Evolutionary conservation across 2,329 filamentous ascomycete species (phyloP).

Genomic region (Nannizzia gypsea): DNA sequence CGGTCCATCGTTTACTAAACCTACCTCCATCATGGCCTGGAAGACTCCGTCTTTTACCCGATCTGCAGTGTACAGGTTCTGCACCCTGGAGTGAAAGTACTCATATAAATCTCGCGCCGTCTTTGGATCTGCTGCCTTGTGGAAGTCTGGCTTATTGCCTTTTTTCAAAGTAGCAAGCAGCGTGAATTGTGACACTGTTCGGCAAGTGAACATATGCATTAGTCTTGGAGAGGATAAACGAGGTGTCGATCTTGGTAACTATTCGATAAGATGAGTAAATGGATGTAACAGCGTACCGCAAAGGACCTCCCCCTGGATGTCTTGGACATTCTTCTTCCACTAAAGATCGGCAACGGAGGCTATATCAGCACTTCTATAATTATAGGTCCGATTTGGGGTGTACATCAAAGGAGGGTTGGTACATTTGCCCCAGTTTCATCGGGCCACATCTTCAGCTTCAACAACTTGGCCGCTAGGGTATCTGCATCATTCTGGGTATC

Average conservation of each 20-base stretch:
- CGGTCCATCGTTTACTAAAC: constrained; percentile 73
- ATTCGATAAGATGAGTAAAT: background rate
- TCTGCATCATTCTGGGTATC: constrained; percentile 85
- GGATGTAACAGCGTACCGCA: constrained; percentile 54
- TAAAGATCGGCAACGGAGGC: constrained; percentile 27
- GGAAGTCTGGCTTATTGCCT: constrained; percentile 89
- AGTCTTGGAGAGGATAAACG: background rate
- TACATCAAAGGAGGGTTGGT: constrained; percentile 14
- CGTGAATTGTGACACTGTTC: constrained; percentile 86
- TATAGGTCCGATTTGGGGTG: background rate
- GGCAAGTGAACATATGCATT: background rate
- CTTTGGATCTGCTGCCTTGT: constrained; percentile 67
- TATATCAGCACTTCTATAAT: background rate
- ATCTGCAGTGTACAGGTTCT: constrained; percentile 57
- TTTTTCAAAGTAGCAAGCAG: constrained; percentile 88
- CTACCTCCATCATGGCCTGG: constrained; percentile 98
- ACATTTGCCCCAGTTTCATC: constrained; percentile 61
- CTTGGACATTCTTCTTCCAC: constrained; percentile 85
- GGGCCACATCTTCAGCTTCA: constrained; percentile 88
- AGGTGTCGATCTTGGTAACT: background rate
- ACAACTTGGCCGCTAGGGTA: constrained; percentile 66
- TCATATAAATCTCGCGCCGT: constrained; percentile 74
- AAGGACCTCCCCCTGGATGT: constrained; percentile 84
- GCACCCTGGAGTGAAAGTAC: constrained; percentile 66
- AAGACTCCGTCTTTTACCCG: constrained; percentile 92